A percentile compares a stretch with the other conserved stretches of the same genome.
phyloP scores from a whole-genome alignment of 164 flowering plant genomes.

The Houttuynia cordata region DNA sequence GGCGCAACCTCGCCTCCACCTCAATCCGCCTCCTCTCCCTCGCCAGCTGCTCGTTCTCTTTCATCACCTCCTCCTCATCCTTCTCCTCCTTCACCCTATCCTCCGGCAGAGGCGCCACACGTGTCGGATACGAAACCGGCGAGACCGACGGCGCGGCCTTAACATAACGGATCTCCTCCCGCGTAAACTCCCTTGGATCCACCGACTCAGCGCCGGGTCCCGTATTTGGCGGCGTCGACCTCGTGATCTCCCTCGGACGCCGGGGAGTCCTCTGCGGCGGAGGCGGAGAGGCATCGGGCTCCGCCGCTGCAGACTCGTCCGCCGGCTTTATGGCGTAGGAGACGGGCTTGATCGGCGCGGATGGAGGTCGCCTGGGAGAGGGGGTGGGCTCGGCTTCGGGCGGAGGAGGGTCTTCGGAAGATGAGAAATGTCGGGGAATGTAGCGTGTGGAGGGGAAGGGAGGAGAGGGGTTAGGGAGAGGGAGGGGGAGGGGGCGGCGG shows the following conservation, averaged over 20 bases:
- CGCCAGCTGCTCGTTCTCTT: slow-evolving; percentile 20
- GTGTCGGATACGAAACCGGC: slow-evolving; percentile 48
- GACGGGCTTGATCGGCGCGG: slow-evolving; percentile 29
- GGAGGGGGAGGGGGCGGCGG: slow-evolving; percentile 3
- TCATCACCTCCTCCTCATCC: slow-evolving; percentile 10
- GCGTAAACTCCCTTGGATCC: slow-evolving; percentile 33
- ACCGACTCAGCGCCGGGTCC: slow-evolving; percentile 5
- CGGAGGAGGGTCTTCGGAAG: slow-evolving; percentile 9
- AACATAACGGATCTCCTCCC: slow-evolving; percentile 63
- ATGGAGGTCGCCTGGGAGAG: slow-evolving; percentile 2
- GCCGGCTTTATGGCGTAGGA: slow-evolving; percentile 51
- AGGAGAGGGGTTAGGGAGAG: neutral
- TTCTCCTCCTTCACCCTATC: slow-evolving; percentile 19
- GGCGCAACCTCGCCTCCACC: slow-evolving; percentile 13
- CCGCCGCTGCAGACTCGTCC: slow-evolving; percentile 15
- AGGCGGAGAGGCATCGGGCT: slow-evolving; percentile 5
- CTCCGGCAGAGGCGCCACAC: slow-evolving; percentile 79
- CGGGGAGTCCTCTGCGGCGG: slow-evolving; percentile 1
- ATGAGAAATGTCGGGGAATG: slow-evolving; percentile 15
- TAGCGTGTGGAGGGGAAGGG: slow-evolving; percentile 8
- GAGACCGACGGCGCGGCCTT: slow-evolving; percentile 44
- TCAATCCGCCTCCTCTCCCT: slow-evolving; percentile 42
- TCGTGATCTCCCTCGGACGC: neutral
- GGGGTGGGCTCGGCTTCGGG: slow-evolving; percentile 1
- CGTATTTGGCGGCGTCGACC: neutral